phyloP scores from a whole-genome alignment of 2,329 filamentous ascomycete genomes.

The Colletotrichum salicis region DNA sequence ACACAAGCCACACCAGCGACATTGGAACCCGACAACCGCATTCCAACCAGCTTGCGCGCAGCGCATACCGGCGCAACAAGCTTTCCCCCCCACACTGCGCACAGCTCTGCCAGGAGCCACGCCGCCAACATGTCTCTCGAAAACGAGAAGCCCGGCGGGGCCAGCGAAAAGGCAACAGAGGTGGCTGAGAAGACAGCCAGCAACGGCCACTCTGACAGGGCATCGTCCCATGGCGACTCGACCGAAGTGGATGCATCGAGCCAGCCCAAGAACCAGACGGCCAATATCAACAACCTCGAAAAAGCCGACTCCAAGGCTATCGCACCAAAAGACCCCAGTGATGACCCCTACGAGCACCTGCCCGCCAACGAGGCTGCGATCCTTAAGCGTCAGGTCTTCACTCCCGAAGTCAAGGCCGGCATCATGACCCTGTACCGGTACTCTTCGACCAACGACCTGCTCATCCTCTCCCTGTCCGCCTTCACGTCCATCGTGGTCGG shows the following conservation, averaged over 20 bases:
- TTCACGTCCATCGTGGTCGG: slow-evolving; percentile 77
- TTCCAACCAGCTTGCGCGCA: slow-evolving; percentile 17
- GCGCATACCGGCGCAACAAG: slow-evolving; percentile 26
- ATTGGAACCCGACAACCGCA: not conserved
- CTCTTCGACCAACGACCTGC: slow-evolving; percentile 71
- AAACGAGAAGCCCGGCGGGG: slow-evolving; percentile 22
- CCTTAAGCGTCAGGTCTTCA: slow-evolving; percentile 74
- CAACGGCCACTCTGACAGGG: slow-evolving; percentile 40
- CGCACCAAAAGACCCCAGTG: slow-evolving; percentile 51
- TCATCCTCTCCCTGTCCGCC: slow-evolving; percentile 70
- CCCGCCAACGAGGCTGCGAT: slow-evolving; percentile 73
- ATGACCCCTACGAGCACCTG: slow-evolving; percentile 70
- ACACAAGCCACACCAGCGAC: not conserved
- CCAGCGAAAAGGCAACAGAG: slow-evolving; percentile 19
- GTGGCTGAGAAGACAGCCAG: slow-evolving; percentile 40
- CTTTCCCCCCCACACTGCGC: not conserved
- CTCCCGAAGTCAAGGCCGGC: slow-evolving; percentile 72
- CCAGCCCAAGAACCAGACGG: slow-evolving; percentile 33
- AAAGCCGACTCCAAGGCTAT: slow-evolving; percentile 58
- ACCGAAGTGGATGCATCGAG: slow-evolving; percentile 36
- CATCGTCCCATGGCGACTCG: slow-evolving; percentile 51
- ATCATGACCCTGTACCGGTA: slow-evolving; percentile 76
- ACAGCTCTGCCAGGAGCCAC: slow-evolving; percentile 15
- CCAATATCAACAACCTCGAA: slow-evolving; percentile 43
- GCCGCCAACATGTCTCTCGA: slow-evolving; percentile 19